Conservation (phyloP, 83 land plant genomes). For the Diphasiastrum complanatum region DNA sequence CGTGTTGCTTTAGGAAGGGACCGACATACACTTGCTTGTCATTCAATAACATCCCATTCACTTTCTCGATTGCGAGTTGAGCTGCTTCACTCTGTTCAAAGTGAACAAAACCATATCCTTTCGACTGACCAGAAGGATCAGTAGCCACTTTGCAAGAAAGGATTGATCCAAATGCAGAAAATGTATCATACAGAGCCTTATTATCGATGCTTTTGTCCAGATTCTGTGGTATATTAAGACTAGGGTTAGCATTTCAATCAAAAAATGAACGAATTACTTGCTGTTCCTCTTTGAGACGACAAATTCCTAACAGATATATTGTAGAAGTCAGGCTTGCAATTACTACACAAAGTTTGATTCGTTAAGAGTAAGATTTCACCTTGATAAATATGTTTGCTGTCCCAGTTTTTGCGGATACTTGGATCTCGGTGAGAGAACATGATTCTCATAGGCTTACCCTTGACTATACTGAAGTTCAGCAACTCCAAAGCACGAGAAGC, state of each 20-base stretch:
- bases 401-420: slow-evolving; percentile 55
- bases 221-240: slow-evolving; percentile 37
- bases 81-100: slow-evolving; percentile 49
- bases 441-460: slow-evolving; percentile 51
- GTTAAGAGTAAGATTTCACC: slow-evolving; percentile 25
- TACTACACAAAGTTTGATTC: too few species aligned
- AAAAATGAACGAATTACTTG: neutral
- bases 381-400: slow-evolving; percentile 64
- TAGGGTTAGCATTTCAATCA: neutral
- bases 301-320: too few species aligned
- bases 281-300: too few species aligned
- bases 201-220: slow-evolving; percentile 60
- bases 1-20: slow-evolving; percentile 57
- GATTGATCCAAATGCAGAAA: slow-evolving; percentile 55
- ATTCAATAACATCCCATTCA: slow-evolving; percentile 64
- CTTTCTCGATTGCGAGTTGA: slow-evolving; percentile 56
- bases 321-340: too few species aligned
- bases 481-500: slow-evolving; percentile 54
- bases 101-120: slow-evolving; percentile 79
- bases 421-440: slow-evolving; percentile 72
- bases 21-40: slow-evolving; percentile 68
- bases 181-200: slow-evolving; percentile 55
- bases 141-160: slow-evolving; percentile 64
- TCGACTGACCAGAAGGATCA: slow-evolving; percentile 49
- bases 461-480: slow-evolving; percentile 47